A percentile compares a stretch with the other conserved stretches of the same genome.
Evolutionary conservation across 805 yeast genomes (phyloP).

Genomic region (Candida quercuum): DNA sequence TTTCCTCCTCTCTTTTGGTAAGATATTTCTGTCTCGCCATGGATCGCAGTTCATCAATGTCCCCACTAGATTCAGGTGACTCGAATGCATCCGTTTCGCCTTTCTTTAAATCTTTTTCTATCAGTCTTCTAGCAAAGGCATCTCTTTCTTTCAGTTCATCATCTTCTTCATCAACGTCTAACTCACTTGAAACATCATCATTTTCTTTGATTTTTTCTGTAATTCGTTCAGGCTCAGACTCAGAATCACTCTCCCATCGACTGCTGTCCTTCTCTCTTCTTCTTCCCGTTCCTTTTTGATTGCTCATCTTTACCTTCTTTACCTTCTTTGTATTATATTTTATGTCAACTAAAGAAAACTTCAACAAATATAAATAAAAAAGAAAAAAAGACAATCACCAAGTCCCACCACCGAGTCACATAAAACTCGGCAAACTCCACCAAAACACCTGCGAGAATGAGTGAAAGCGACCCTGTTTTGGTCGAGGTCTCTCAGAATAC

Average conservation of each 20-base stretch:
- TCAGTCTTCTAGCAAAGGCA: constrained; percentile 23
- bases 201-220: constrained; percentile 36
- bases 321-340: background rate
- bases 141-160: constrained; percentile 25
- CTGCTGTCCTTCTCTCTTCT: constrained; percentile 5
- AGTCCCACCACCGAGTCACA: too few species aligned
- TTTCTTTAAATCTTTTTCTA: constrained; percentile 2
- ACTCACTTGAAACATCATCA: constrained; percentile 27
- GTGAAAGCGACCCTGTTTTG: too few species aligned
- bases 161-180: constrained; percentile 20
- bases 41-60: constrained; percentile 34
- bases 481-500: too few species aligned
- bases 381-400: too few species aligned
- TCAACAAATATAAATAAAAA: too few species aligned
- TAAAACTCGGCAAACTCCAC: too few species aligned
- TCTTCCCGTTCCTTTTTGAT: constrained; percentile 2
- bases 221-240: constrained; percentile 18
- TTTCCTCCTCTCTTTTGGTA: constrained; percentile 42
- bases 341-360: too few species aligned
- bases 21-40: constrained; percentile 46
- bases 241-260: constrained; percentile 32
- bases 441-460: too few species aligned
- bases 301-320: background rate
- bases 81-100: background rate
- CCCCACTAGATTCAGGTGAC: constrained; percentile 8